Percentiles rank a stretch among this genome's conserved stretches.
phyloP scores from a whole-genome alignment of 192 early-diverging fungal species.

The Coemansia sp. region DNA sequence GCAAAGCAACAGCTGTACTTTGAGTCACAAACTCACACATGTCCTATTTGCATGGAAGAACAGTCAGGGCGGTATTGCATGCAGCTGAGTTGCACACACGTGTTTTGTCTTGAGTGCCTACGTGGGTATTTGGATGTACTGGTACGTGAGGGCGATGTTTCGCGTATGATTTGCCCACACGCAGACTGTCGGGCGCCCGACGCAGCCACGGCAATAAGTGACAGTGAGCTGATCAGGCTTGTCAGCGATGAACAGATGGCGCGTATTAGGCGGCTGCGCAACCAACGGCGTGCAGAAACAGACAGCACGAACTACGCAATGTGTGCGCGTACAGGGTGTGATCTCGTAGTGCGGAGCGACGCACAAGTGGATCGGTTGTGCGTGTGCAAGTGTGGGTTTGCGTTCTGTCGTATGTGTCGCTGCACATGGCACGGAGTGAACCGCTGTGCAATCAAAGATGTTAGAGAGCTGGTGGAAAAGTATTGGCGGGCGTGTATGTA shows the following conservation, averaged over 20 bases:
- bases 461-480: background rate
- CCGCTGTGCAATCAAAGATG: background rate
- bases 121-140: constrained; percentile 9
- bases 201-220: background rate
- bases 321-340: background rate
- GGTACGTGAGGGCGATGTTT: background rate
- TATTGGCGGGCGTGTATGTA: background rate
- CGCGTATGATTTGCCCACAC: background rate
- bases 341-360: background rate
- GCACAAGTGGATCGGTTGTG: background rate
- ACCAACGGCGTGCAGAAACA: background rate
- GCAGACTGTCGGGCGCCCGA: background rate
- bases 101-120: constrained; percentile 17
- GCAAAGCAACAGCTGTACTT: constrained; percentile 5
- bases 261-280: background rate
- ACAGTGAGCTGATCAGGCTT: background rate
- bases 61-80: constrained; percentile 31
- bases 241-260: background rate
- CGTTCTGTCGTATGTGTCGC: background rate
- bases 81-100: constrained; percentile 24
- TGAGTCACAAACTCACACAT: constrained; percentile 13
- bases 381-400: background rate
- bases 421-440: background rate
- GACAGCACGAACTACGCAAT: background rate
- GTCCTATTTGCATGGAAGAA: constrained; percentile 30